Conservation (phyloP, 1,284 basidiomycete genomes). For the Veloboletus limbatus region DNA sequence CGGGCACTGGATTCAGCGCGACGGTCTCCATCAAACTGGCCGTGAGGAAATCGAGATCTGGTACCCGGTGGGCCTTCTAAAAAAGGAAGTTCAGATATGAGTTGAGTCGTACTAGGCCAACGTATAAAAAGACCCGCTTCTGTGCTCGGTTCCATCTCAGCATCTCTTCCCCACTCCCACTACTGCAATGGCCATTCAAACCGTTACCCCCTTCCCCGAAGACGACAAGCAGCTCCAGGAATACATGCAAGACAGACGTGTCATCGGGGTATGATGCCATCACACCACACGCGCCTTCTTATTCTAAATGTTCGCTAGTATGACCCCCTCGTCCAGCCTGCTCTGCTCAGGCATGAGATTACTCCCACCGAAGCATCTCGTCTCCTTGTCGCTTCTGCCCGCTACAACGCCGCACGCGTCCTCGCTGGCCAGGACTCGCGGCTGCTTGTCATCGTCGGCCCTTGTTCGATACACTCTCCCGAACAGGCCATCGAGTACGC, state of each 20-base stretch:
- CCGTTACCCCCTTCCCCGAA: slow-evolving; percentile 59
- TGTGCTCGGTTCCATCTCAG: slow-evolving; percentile 5
- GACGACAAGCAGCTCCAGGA: slow-evolving; percentile 60
- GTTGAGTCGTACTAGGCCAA: not conserved
- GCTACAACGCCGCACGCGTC: slow-evolving; percentile 74
- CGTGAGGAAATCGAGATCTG: slow-evolving; percentile 9
- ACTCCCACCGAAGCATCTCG: slow-evolving; percentile 55
- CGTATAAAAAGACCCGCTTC: slow-evolving; percentile 23
- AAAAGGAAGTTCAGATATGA: slow-evolving; percentile 10
- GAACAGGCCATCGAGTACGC: slow-evolving; percentile 93
- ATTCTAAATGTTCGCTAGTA: slow-evolving; percentile 61
- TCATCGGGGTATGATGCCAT: slow-evolving; percentile 65
- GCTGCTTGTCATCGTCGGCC: slow-evolving; percentile 88
- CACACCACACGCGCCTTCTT: no score
- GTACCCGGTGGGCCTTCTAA: not conserved
- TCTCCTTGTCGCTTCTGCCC: slow-evolving; percentile 75
- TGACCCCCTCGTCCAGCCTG: slow-evolving; percentile 90
- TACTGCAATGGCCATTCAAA: slow-evolving; percentile 34
- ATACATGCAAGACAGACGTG: slow-evolving; percentile 75
- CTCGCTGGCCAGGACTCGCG: slow-evolving; percentile 83
- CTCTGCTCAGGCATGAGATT: slow-evolving; percentile 84
- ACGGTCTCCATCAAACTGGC: slow-evolving; percentile 26
- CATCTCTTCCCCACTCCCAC: not conserved
- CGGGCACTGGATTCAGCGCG: slow-evolving; percentile 29
- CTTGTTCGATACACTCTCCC: slow-evolving; percentile 93